A percentile compares a stretch with the other conserved stretches of the same genome.
Conservation (phyloP, 2,329 filamentous ascomycete species). For the Ascochyta rabiei region DNA sequence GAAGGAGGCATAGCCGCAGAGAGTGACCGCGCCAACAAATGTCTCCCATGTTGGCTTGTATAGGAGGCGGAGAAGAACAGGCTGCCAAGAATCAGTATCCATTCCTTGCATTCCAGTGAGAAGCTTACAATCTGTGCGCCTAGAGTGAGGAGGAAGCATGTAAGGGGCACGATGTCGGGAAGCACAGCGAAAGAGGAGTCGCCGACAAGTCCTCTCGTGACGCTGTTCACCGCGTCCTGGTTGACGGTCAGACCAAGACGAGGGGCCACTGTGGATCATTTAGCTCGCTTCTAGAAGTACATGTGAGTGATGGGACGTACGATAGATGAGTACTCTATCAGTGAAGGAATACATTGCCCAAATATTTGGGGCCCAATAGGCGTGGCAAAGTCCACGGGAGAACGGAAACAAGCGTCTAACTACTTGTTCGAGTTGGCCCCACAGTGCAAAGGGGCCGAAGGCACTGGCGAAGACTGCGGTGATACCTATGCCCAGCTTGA, state of each 20-base stretch:
- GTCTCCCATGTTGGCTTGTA: constrained; percentile 80
- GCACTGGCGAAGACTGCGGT: constrained; percentile 74
- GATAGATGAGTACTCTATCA: constrained; percentile 80
- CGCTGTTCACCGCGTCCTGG: constrained; percentile 77
- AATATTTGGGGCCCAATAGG: constrained; percentile 97
- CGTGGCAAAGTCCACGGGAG: constrained; percentile 89
- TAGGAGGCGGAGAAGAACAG: constrained; percentile 79
- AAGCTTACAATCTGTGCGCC: constrained; percentile 72
- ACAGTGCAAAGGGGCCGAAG: constrained; percentile 85
- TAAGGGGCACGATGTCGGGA: constrained; percentile 79
- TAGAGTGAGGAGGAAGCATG: constrained; percentile 83
- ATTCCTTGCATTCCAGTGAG: too few species aligned
- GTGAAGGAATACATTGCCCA: constrained; percentile 97
- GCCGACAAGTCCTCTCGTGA: constrained; percentile 90
- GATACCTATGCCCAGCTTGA: constrained; percentile 82
- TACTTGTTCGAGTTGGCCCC: constrained; percentile 84
- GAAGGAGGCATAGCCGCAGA: constrained; percentile 96
- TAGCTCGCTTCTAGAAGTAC: neutral
- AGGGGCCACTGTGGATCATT: constrained; percentile 70
- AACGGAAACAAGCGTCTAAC: constrained; percentile 89
- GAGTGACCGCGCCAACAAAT: constrained; percentile 86
- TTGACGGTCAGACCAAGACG: constrained; percentile 77
- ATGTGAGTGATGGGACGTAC: constrained; percentile 57
- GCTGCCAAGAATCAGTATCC: constrained; percentile 24
- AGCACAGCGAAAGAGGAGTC: constrained; percentile 94